These are phyloP conservation scores for Citeromyces hawaiiensis DNA, from an alignment of 1,139 yeast genomes.

Conservation along the genomic window DNA sequence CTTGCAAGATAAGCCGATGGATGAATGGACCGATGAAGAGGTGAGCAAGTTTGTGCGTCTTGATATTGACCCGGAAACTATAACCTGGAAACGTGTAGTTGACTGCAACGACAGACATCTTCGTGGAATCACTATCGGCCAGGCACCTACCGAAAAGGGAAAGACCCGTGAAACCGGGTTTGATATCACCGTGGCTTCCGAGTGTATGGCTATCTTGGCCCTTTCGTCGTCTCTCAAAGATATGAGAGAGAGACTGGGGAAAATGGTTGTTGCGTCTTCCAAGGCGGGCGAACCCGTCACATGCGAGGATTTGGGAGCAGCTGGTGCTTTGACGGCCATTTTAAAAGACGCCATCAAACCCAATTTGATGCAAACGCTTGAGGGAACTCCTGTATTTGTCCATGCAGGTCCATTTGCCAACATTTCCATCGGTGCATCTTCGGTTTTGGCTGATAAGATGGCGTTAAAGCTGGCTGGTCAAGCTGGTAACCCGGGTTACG, in stretches of 20 bases:
- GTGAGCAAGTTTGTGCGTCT: slow-evolving; percentile 47
- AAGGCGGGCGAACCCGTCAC: slow-evolving; percentile 53
- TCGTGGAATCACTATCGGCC: slow-evolving; percentile 62
- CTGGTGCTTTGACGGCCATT: slow-evolving; percentile 71
- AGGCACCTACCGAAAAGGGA: slow-evolving; percentile 69
- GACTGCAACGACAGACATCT: slow-evolving; percentile 73
- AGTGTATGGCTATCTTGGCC: slow-evolving; percentile 73
- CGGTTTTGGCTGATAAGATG: slow-evolving; percentile 64
- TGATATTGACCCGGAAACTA: slow-evolving; percentile 59
- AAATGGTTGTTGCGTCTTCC: slow-evolving; percentile 59
- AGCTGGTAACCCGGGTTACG: slow-evolving; percentile 36
- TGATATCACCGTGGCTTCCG: slow-evolving; percentile 76
- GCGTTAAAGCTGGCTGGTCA: slow-evolving; percentile 53
- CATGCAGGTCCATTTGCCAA: slow-evolving; percentile 86
- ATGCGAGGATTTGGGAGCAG: slow-evolving; percentile 68
- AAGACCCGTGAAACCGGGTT: slow-evolving; percentile 63
- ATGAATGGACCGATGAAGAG: slow-evolving; percentile 56
- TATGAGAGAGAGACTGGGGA: slow-evolving; percentile 58
- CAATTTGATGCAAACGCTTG: slow-evolving; percentile 73
- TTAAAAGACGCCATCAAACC: slow-evolving; percentile 77
- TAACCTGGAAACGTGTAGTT: slow-evolving; percentile 67
- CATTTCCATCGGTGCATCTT: slow-evolving; percentile 75
- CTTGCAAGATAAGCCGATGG: slow-evolving; percentile 53
- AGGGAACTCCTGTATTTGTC: slow-evolving; percentile 75
- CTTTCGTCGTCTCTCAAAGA: slow-evolving; percentile 53